These are phyloP conservation scores for Pilatotrama ljubarskyi DNA, from an alignment of 768 basidiomycete genomes.

Conservation along the genomic window DNA sequence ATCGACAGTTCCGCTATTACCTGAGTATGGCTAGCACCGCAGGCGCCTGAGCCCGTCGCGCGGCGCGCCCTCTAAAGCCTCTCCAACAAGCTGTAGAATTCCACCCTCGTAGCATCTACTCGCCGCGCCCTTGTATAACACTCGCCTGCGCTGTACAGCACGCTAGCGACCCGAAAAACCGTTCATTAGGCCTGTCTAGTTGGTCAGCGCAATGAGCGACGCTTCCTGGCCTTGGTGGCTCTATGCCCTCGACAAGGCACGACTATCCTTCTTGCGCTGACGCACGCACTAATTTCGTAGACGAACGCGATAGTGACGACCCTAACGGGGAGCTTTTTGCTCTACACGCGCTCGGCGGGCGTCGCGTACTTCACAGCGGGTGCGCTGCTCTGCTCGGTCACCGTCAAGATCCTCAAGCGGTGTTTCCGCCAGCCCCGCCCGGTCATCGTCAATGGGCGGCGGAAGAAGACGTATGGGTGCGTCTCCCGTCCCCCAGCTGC, in stretches of 20 bases:
- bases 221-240: conserved; percentile 12
- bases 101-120: too few relatives aligned
- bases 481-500: conserved; percentile 18
- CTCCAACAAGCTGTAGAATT: too few relatives aligned
- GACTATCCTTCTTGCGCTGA: background rate
- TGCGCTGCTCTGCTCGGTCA: conserved; percentile 53
- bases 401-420: conserved; percentile 63
- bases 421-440: conserved; percentile 69
- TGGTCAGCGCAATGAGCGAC: background rate
- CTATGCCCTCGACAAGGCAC: conserved; percentile 18
- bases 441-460: conserved; percentile 32
- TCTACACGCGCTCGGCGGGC: conserved; percentile 65
- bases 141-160: too few relatives aligned
- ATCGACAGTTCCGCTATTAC: too few relatives aligned
- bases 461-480: conserved; percentile 70
- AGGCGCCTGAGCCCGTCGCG: too few relatives aligned
- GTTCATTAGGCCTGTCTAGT: too few relatives aligned
- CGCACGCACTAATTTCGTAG: conserved; percentile 37
- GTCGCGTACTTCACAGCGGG: conserved; percentile 61
- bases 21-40: too few relatives aligned
- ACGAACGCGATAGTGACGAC: conserved; percentile 57
- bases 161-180: too few relatives aligned
- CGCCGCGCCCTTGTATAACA: too few relatives aligned
- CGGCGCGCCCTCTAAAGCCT: too few relatives aligned
- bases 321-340: conserved; percentile 47